phyloP scores from a whole-genome alignment of 495 filamentous ascomycete genomes.

The Aspergillus mulundensis region DNA sequence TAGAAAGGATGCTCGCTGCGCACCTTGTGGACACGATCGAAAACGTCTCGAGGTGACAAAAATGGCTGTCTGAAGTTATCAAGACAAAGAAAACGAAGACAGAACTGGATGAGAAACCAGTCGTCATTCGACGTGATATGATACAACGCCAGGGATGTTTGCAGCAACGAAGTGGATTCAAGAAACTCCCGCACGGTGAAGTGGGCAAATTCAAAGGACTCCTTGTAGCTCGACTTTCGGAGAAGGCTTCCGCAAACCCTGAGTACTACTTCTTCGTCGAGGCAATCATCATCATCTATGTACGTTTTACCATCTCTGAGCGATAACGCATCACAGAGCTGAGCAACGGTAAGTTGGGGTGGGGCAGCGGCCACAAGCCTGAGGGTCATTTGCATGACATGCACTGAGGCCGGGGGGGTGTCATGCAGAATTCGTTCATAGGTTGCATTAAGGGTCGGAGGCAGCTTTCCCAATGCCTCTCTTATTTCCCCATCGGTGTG shows the following conservation, averaged over 20 bases:
- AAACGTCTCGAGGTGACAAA: background rate
- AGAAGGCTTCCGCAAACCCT: background rate
- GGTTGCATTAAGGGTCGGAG: background rate
- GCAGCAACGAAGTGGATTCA: background rate
- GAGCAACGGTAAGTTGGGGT: background rate
- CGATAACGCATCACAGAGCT: slow-evolving; percentile 1
- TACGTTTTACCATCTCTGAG: background rate
- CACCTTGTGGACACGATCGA: background rate
- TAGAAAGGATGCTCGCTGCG: background rate
- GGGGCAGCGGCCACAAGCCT: background rate
- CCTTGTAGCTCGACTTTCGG: background rate
- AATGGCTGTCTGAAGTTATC: background rate
- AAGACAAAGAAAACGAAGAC: background rate
- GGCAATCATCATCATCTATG: background rate
- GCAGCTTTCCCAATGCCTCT: background rate
- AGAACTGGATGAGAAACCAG: background rate
- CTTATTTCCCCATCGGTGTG: background rate
- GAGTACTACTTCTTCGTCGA: background rate
- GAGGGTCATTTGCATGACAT: background rate
- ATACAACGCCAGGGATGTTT: background rate
- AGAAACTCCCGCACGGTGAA: slow-evolving; percentile 1
- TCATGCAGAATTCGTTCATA: background rate
- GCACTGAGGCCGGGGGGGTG: background rate
- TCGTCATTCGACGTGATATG: background rate
- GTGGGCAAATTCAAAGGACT: slow-evolving; percentile 1